A percentile compares a stretch with the other conserved stretches of the same genome.
phyloP scores from a whole-genome alignment of 176 grass and related monocot species.

The Ananas comosus region DNA sequence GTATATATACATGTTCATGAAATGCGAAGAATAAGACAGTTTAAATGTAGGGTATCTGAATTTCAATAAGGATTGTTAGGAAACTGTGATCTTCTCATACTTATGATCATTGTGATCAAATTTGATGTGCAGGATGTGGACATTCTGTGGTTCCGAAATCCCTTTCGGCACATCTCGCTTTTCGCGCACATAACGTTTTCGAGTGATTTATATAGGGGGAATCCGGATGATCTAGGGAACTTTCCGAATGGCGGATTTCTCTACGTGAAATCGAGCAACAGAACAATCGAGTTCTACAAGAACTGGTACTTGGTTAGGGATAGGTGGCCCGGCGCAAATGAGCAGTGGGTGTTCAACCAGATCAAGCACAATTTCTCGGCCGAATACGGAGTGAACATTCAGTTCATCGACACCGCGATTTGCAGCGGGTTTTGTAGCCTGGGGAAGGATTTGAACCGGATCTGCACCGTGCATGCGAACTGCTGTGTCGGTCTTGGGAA shows the following conservation, averaged over 20 bases:
- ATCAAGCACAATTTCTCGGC: conserved; percentile 46
- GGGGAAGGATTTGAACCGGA: conserved; percentile 36
- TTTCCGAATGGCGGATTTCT: conserved; percentile 64
- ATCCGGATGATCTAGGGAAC: conserved; percentile 22
- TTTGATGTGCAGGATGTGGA: conserved; percentile 54
- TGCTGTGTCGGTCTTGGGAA: conserved; percentile 50
- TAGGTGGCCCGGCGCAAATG: conserved; percentile 42
- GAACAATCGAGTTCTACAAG: conserved; percentile 41
- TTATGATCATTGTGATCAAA: neutral
- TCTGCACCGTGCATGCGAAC: conserved; percentile 66
- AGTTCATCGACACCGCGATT: conserved; percentile 46
- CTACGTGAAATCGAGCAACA: conserved; percentile 31
- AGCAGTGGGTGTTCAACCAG: conserved; percentile 59
- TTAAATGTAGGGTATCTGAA: no score
- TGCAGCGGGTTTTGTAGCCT: conserved; percentile 58
- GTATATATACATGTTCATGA: no score
- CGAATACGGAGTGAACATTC: conserved; percentile 26
- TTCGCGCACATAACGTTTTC: conserved; percentile 49
- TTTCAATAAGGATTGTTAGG: neutral
- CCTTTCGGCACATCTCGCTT: conserved; percentile 29
- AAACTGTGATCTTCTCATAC: neutral
- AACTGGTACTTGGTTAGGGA: conserved; percentile 43
- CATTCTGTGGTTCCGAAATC: conserved; percentile 64
- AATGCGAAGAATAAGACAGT: no score
- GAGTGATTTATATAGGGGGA: conserved; percentile 48